phyloP scores from a whole-genome alignment of 225 moss, liverwort and hornwort genomes.

The Lunularia cruciata region DNA sequence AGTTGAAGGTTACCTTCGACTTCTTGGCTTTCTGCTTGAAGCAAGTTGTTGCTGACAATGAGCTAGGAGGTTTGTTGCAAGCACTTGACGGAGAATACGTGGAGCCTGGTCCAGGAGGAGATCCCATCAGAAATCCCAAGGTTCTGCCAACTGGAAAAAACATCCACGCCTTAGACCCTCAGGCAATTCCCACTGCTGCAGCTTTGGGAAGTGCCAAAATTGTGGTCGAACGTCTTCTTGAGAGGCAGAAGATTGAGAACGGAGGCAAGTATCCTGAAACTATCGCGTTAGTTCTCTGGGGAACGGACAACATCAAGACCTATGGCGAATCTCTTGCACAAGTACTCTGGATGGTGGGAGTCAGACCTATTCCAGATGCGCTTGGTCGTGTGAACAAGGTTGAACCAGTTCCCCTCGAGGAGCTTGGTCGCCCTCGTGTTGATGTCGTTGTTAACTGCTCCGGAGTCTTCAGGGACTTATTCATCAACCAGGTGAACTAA shows the following conservation, averaged over 20 bases:
- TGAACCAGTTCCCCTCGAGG: conserved; percentile 85
- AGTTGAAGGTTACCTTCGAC: conserved; percentile 71
- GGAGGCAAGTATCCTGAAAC: conserved; percentile 95
- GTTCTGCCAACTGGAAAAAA: conserved; percentile 95
- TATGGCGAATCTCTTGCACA: conserved; percentile 98
- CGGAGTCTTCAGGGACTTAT: conserved; percentile 90
- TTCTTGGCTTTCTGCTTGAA: conserved; percentile 95
- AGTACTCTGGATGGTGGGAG: conserved; percentile 99
- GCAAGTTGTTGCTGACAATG: conserved; percentile 95
- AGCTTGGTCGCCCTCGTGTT: conserved; percentile 91
- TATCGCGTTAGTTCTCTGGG: conserved; percentile 91
- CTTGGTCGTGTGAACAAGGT: conserved; percentile 99
- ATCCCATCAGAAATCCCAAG: conserved; percentile 93
- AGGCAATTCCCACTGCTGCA: conserved; percentile 87
- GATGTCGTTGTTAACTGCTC: conserved; percentile 99
- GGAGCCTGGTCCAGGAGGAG: conserved; percentile 97
- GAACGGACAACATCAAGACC: conserved; percentile 98
- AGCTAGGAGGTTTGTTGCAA: conserved; percentile 87
- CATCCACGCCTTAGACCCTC: conserved; percentile 93
- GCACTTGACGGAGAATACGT: conserved; percentile 93
- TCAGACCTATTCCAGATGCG: conserved; percentile 81
- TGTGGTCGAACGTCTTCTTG: conserved; percentile 86
- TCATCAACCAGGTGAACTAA: conserved; percentile 96
- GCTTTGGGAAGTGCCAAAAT: conserved; percentile 91
- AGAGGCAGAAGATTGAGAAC: conserved; percentile 86